Evolutionary conservation across 768 basidiomycete genomes (phyloP), one percentile per base, ranked within the genome.

Genomic region (Boletus tylopilopsis): DNA sequence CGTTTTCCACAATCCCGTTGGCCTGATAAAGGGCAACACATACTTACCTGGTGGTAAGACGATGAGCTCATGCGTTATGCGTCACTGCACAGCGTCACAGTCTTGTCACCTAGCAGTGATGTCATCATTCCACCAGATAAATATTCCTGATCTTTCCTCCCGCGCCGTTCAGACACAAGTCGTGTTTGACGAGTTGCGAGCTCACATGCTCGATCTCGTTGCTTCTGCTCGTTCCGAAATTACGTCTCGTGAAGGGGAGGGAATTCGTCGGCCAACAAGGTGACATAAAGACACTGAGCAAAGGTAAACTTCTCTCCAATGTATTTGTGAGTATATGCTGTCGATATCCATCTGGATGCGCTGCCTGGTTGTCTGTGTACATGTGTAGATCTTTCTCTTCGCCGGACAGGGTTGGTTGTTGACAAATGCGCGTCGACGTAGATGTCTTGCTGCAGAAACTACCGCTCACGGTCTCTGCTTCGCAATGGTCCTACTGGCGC

Each of bases 221-320:
- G 58, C 68, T 7, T 56, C 64, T 42, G 72, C 75, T 15, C 69
- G 74, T 10, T 66, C 63, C 2, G 68, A 68, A 45, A 63, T 72
- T 9, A 53, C 61, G 6, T 64, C 56, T 8, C 67, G 66, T 1
- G 62, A 69, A 47, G 54, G 51, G 15, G 33, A 15, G 3, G 45
- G 36, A 2, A 23, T 27, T 76, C 56, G 73, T 76, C 68, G 53
- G 58, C 6, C 64, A 70, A 43, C 68, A 69, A 3, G 62, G 61
- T 11, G 49, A 51, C 3, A 57, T 50, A 10, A 54, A 68, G 47
- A 66, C 51, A 49, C 47, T 79, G 29, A 71, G 70, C 2, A 76
- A 79, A 32, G 72, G 64, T 11, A 76, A 79, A 46, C 47, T 79
- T 12, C 54, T 78, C 8, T 78, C 76, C 5, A 69, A 79, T 51